Percentiles rank a stretch among this genome's conserved stretches.
phyloP scores from a whole-genome alignment of 1,284 basidiomycete genomes.

The Porogramme epimiltina region DNA sequence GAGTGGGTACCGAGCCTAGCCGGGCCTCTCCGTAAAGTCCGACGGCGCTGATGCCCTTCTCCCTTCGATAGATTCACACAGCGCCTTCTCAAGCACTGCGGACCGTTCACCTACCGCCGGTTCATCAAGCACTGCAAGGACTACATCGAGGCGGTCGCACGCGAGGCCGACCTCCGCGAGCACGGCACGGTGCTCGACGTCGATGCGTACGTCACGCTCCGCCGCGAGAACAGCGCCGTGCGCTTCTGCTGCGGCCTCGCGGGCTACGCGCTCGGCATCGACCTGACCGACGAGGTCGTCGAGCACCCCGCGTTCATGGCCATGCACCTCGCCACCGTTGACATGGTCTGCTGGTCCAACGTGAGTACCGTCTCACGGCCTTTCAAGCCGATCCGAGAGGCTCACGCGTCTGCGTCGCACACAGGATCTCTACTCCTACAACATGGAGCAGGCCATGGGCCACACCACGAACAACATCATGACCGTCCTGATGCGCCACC shows the following conservation, averaged over 20 bases:
- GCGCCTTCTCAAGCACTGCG: conserved; percentile 46
- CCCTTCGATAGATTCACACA: conserved; percentile 47
- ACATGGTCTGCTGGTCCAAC: conserved; percentile 71
- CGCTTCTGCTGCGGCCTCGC: conserved; percentile 64
- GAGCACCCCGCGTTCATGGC: conserved; percentile 54
- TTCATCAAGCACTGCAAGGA: conserved; percentile 56
- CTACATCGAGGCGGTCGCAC: conserved; percentile 58
- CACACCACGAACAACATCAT: conserved; percentile 66
- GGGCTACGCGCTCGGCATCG: conserved; percentile 60
- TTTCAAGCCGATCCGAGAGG: no score
- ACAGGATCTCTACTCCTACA: conserved; percentile 73
- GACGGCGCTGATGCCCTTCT: background rate
- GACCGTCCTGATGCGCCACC: conserved; percentile 64
- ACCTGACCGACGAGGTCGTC: conserved; percentile 63
- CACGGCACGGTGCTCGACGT: conserved; percentile 52
- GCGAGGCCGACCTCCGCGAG: conserved; percentile 64
- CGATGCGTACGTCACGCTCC: conserved; percentile 53
- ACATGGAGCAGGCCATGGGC: conserved; percentile 74
- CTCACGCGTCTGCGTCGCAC: conserved; percentile 1
- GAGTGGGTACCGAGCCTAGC: conserved; percentile 47
- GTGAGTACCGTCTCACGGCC: conserved; percentile 39
- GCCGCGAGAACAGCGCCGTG: conserved; percentile 68
- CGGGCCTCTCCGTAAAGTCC: background rate
- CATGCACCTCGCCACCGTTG: conserved; percentile 61
- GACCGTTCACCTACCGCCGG: conserved; percentile 45